phyloP scores from a whole-genome alignment of 495 filamentous ascomycete genomes.

The Amniculicola lignicola region DNA sequence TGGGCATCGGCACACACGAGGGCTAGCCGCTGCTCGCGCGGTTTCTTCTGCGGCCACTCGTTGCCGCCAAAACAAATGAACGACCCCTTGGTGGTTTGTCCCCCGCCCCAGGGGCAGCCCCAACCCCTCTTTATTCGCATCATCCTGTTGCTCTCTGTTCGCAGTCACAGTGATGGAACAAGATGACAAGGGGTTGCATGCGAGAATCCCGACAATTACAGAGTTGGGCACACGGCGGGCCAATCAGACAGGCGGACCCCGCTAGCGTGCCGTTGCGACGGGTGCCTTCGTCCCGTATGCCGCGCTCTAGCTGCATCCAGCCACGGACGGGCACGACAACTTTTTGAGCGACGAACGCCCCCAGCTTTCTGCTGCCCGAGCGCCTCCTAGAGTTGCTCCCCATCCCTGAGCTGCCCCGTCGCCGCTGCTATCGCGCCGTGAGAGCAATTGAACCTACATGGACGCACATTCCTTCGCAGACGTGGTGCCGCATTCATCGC shows the following conservation, averaged over 20 bases:
- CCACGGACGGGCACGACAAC: neutral
- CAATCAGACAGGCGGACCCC: neutral
- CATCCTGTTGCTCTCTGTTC: no score
- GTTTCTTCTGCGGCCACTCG: no score
- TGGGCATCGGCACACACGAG: no score
- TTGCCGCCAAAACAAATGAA: no score
- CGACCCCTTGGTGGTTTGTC: no score
- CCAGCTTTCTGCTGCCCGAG: neutral
- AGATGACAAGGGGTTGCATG: slow-evolving; percentile 2
- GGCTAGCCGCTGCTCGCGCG: no score
- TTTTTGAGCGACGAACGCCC: neutral
- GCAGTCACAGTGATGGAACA: neutral
- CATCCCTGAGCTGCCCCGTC: no score
- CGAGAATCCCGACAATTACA: neutral
- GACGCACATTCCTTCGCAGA: neutral
- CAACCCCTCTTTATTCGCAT: neutral
- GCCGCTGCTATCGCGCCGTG: no score
- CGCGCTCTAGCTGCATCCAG: neutral
- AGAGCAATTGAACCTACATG: neutral
- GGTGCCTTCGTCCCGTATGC: neutral
- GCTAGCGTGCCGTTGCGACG: neutral
- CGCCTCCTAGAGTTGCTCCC: neutral
- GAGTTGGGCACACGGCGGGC: neutral
- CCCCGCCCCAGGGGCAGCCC: neutral
- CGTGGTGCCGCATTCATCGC: neutral